Evolutionary conservation across 768 basidiomycete genomes (phyloP), one percentile per base, ranked within the genome.

Genomic region (Leucocoprinus birnbaumii): DNA sequence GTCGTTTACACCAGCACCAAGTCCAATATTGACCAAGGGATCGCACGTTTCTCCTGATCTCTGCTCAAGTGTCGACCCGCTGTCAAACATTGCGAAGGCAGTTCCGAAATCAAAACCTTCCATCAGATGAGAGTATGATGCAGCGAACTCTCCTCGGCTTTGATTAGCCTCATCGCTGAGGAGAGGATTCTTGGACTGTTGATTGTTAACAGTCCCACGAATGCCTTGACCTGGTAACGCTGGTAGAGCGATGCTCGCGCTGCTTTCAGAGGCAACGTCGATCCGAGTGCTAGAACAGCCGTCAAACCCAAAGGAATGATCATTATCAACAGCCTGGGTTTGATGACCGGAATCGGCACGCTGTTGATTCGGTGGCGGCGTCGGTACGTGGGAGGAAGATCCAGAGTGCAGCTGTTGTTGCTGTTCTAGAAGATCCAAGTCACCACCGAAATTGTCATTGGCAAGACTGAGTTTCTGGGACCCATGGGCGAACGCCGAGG

Each of bases 61-160:
- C 22, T 26, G 35, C 26, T 25, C 37, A 25, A 18, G 25, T 40
- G 48, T 50, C 47, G 48, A 24, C 31, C 25, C 44, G 25, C 31
- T 19, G 22, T 46, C 52, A 46, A 46, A 34, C 21, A 46, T 24
- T 16, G 47, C 41, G 27, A 55, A 46, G 24, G 47, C 37, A 41
- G 34, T 26, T 27, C 27, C 54, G 21, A 55, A 49, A 25, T 48
- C 41, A 41, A 48, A 48, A 48, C 38, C 46, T 22, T 44, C 48
- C 31, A 55, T 43, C 31, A 55, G n/a, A 21, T 48, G 31, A 27
- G 24, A 24, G 18, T 55, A 55, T 37, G 48, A 48, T 9, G 47
- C 14, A 7, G 54, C 24, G 26, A 43, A 55, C 26, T 49, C 48
- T n/a, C 40, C 40, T 46, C 42, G 52, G 26, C 8, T 35, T 5